Conservation (phyloP, 768 basidiomycete genomes). For the Rhizopogon roseolus region DNA sequence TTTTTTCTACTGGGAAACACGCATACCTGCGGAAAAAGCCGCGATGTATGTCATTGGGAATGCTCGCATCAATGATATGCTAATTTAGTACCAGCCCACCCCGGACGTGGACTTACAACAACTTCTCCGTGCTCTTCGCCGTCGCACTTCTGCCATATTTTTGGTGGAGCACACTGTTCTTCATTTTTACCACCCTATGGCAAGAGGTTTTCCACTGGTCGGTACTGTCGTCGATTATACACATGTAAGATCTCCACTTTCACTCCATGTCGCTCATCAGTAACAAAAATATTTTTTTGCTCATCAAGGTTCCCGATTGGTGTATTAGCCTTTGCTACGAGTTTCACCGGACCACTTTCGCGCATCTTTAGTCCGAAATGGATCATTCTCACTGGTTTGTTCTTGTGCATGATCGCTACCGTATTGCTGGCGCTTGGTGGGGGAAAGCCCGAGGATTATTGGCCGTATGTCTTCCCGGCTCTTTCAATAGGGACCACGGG, state of each 20-base stretch:
- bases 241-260: slow-evolving; percentile 26
- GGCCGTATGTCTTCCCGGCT: slow-evolving; percentile 9
- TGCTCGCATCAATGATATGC: no score
- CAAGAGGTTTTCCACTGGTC: slow-evolving; percentile 39
- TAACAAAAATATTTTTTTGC: not conserved
- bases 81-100: no score
- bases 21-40: slow-evolving; percentile 34
- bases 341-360: slow-evolving; percentile 37
- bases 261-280: slow-evolving; percentile 3
- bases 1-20: slow-evolving; percentile 51
- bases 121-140: slow-evolving; percentile 34
- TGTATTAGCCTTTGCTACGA: slow-evolving; percentile 29
- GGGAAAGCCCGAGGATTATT: no score
- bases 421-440: slow-evolving; percentile 23
- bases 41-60: slow-evolving; percentile 17
- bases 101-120: slow-evolving; percentile 26
- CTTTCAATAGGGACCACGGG: slow-evolving; percentile 45
- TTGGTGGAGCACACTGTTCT: slow-evolving; percentile 35
- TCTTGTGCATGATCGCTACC: slow-evolving; percentile 33
- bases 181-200: slow-evolving; percentile 34
- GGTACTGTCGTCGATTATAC: slow-evolving; percentile 32
- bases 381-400: slow-evolving; percentile 39
- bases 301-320: slow-evolving; percentile 36
- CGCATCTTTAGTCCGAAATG: slow-evolving; percentile 36
- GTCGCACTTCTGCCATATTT: slow-evolving; percentile 34